These are phyloP conservation scores for Rubia tinctorum DNA, from an alignment of 305 asterid genomes.

Conservation along the genomic window DNA sequence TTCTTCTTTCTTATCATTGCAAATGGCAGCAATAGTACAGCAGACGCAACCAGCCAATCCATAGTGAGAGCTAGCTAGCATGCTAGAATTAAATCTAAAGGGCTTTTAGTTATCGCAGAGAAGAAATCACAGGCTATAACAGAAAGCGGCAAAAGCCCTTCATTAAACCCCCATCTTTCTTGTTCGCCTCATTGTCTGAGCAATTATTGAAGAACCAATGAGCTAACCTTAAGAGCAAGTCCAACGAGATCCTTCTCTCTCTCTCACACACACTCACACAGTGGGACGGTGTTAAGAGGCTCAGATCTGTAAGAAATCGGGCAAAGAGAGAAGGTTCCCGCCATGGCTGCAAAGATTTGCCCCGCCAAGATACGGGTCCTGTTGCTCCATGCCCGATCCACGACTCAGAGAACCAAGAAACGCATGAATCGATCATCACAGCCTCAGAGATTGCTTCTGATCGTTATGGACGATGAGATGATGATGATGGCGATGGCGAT, in stretches of 20 bases:
- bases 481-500: background rate
- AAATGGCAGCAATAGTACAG: background rate
- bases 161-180: slow-evolving; percentile 13
- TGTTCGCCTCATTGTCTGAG: slow-evolving; percentile 15
- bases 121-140: slow-evolving; percentile 20
- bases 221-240: background rate
- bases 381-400: background rate
- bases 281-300: background rate
- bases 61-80: background rate
- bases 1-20: background rate
- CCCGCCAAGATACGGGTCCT: slow-evolving; percentile 14
- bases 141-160: slow-evolving; percentile 20
- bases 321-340: background rate
- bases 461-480: background rate
- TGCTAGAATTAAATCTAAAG: background rate
- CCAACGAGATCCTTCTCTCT: background rate
- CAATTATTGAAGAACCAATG: background rate
- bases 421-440: background rate
- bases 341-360: slow-evolving; percentile 20
- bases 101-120: background rate
- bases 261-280: background rate
- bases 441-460: background rate
- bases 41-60: background rate
- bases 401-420: slow-evolving; percentile 10
- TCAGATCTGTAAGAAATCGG: slow-evolving; percentile 5